phyloP scores from a whole-genome alignment of 192 early-diverging fungal species.

The Cladochytrium replicatum region DNA sequence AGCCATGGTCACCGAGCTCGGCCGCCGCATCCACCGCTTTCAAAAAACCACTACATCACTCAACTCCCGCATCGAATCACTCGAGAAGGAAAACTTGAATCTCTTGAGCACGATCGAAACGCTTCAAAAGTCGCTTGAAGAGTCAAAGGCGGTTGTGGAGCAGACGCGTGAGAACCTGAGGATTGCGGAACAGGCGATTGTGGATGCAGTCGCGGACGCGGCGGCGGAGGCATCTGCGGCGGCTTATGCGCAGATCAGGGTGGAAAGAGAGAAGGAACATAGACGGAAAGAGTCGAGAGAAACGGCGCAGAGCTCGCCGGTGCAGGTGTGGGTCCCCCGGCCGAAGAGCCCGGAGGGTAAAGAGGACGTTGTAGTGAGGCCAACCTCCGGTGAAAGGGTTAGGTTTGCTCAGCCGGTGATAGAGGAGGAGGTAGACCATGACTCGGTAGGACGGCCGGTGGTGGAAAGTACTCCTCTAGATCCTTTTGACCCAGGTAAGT shows the following conservation, averaged over 20 bases:
- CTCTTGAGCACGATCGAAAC: neutral
- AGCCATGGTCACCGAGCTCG: slow-evolving; percentile 15
- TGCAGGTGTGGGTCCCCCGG: no score
- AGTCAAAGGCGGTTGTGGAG: neutral
- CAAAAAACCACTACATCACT: slow-evolving; percentile 3
- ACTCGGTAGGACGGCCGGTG: no score
- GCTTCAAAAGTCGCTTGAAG: slow-evolving; percentile 2
- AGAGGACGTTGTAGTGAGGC: no score
- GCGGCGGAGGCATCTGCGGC: slow-evolving; percentile 11
- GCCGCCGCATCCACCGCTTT: slow-evolving; percentile 9
- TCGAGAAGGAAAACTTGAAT: slow-evolving; percentile 6
- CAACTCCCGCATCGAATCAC: neutral
- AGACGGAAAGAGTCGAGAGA: neutral
- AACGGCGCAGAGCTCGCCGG: no score
- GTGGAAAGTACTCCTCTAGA: no score
- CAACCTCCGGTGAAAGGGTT: no score
- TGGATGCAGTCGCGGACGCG: slow-evolving; percentile 12
- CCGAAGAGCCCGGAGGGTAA: no score
- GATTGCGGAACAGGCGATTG: slow-evolving; percentile 1
- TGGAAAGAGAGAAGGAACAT: neutral
- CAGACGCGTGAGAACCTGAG: neutral
- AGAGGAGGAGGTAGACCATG: no score
- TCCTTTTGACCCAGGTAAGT: neutral
- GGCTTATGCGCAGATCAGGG: neutral
- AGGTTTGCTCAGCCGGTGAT: no score